phyloP scores from a whole-genome alignment of 257 asterid genomes.

The Apocynum venetum region DNA sequence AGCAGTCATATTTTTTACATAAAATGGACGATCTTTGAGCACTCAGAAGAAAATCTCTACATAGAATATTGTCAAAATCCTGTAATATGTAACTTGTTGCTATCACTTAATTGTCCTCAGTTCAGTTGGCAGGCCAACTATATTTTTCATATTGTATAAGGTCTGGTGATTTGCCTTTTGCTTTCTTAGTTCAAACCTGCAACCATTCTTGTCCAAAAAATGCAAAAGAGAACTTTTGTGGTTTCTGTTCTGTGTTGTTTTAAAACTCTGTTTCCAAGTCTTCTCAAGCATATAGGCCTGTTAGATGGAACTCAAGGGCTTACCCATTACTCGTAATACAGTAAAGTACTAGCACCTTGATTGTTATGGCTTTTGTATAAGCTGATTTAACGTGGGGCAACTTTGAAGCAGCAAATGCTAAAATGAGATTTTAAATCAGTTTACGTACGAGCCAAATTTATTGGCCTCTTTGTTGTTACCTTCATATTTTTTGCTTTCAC shows the following conservation, averaged over 20 bases:
- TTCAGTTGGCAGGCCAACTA: neutral
- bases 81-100: neutral
- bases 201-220: neutral
- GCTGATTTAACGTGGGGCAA: neutral
- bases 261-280: neutral
- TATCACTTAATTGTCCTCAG: neutral
- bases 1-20: neutral
- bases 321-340: neutral
- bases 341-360: neutral
- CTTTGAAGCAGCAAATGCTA: neutral
- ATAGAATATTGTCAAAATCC: neutral
- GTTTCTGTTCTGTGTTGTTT: neutral
- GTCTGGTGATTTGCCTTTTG: neutral
- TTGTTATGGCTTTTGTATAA: neutral
- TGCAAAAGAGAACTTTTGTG: neutral
- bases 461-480: neutral
- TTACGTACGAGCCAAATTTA: neutral
- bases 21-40: neutral
- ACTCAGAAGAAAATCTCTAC: neutral
- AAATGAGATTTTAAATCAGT: neutral
- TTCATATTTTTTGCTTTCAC: neutral
- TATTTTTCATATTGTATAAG: neutral
- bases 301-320: neutral
- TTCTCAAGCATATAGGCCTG: neutral
- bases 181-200: neutral